These are phyloP conservation scores for Sherardia arvensis DNA, from an alignment of 257 asterid genomes.

Conservation along the genomic window DNA sequence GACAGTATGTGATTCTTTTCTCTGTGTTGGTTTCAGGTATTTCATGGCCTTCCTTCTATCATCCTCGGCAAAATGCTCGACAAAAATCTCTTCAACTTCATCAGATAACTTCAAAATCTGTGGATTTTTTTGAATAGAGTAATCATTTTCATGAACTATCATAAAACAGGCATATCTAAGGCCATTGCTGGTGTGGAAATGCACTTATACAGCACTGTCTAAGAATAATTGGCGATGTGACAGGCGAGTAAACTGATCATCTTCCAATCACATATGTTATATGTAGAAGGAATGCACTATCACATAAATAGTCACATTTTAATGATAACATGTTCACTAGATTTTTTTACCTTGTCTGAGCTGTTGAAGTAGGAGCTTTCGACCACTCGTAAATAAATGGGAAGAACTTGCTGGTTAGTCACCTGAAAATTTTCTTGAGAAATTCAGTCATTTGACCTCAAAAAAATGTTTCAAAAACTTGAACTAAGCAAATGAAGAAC, in stretches of 20 bases:
- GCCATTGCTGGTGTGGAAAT: conserved; percentile 20
- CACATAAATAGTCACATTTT: background rate
- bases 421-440: conserved; percentile 38
- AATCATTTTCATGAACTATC: conserved; percentile 8
- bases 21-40: conserved; percentile 78
- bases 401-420: conserved; percentile 77
- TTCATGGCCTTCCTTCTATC: conserved; percentile 76
- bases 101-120: conserved; percentile 75
- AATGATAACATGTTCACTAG: conserved; percentile 10
- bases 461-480: background rate
- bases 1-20: conserved; percentile 58
- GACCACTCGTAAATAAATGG: conserved; percentile 78
- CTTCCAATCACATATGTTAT: conserved; percentile 25
- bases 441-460: conserved; percentile 20
- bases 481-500: background rate
- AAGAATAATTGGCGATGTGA: conserved; percentile 33
- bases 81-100: conserved; percentile 75
- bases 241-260: conserved; percentile 30
- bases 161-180: conserved; percentile 39
- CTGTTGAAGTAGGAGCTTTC: conserved; percentile 86
- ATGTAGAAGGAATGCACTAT: conserved; percentile 5
- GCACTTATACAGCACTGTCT: conserved; percentile 34
- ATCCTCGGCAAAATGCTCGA: conserved; percentile 69
- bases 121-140: background rate
- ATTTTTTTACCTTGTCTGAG: conserved; percentile 73